A percentile compares a stretch with the other conserved stretches of the same genome.
Evolutionary conservation across 768 basidiomycete genomes (phyloP).

Genomic region (Panaeolus cyanescens): DNA sequence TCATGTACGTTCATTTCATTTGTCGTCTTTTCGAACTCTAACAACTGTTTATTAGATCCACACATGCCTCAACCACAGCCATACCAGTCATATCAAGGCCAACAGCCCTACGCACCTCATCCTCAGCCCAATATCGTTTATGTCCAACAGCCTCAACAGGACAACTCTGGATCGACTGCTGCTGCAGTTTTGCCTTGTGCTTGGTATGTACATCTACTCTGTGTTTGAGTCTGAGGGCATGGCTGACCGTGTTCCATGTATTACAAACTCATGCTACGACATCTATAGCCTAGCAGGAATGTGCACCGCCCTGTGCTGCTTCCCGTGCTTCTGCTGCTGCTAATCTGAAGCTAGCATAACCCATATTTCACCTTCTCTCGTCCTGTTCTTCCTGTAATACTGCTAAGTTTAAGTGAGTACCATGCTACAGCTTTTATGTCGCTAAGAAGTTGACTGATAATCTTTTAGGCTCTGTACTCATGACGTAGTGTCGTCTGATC

Average conservation of each 20-base stretch:
- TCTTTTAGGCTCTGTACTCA: background rate
- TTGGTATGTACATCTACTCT: slow-evolving; percentile 11
- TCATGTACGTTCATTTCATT: slow-evolving; percentile 9
- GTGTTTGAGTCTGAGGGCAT: background rate
- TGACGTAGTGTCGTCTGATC: background rate
- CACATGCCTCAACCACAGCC: slow-evolving; percentile 8
- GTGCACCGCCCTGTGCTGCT: slow-evolving; percentile 14
- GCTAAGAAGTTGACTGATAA: background rate
- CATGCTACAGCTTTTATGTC: too few species aligned
- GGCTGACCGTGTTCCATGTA: background rate
- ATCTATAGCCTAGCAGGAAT: slow-evolving; percentile 8
- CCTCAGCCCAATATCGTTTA: slow-evolving; percentile 18
- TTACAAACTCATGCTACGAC: background rate
- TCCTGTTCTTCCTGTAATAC: too few species aligned
- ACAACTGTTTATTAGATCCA: background rate
- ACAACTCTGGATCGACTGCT: slow-evolving; percentile 3
- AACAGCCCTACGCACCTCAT: slow-evolving; percentile 11
- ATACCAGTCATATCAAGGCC: slow-evolving; percentile 4
- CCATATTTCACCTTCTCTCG: too few species aligned
- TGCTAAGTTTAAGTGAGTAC: too few species aligned
- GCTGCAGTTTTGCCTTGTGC: slow-evolving; percentile 11
- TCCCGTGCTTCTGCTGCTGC: slow-evolving; percentile 15
- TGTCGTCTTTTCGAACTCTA: background rate
- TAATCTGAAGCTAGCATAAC: too few species aligned
- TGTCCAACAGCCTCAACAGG: slow-evolving; percentile 14